A percentile compares a stretch with the other conserved stretches of the same genome.
These are phyloP conservation scores for Corrigiola litoralis DNA, from an alignment of 179 eudicot species.

Conservation along the genomic window DNA sequence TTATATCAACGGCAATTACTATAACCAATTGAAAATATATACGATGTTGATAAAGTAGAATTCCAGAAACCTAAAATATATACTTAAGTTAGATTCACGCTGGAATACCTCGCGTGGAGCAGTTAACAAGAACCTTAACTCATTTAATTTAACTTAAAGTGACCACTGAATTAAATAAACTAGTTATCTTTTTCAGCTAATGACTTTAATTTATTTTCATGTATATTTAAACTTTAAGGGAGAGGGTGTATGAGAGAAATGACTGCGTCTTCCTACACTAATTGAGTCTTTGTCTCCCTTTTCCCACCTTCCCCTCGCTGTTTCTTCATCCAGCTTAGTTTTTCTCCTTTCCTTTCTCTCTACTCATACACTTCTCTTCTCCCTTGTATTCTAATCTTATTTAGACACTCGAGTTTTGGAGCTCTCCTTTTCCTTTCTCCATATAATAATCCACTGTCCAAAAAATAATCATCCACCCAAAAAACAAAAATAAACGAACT, in stretches of 20 bases:
- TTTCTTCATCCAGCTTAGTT: constrained; percentile 6
- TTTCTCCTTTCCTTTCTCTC: constrained; percentile 28
- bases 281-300: constrained; percentile 28
- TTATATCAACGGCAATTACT: neutral
- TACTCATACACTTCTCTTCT: constrained; percentile 9
- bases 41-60: neutral
- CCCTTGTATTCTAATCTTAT: constrained; percentile 16
- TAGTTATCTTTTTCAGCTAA: constrained; percentile 5
- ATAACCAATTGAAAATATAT: neutral
- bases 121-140: neutral
- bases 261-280: constrained; percentile 34
- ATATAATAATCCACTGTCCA: constrained; percentile 9
- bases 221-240: constrained; percentile 28
- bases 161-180: constrained; percentile 6
- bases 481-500: constrained; percentile 12
- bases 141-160: neutral
- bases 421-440: constrained; percentile 30
- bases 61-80: neutral
- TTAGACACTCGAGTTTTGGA: neutral
- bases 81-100: neutral
- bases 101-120: constrained; percentile 1
- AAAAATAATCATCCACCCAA: constrained; percentile 2
- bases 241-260: constrained; percentile 30
- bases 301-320: constrained; percentile 5
- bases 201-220: constrained; percentile 20